Base-by-base conservation (phyloP, 768 basidiomycete genomes). In the Crepidotus variabilis region DNA sequence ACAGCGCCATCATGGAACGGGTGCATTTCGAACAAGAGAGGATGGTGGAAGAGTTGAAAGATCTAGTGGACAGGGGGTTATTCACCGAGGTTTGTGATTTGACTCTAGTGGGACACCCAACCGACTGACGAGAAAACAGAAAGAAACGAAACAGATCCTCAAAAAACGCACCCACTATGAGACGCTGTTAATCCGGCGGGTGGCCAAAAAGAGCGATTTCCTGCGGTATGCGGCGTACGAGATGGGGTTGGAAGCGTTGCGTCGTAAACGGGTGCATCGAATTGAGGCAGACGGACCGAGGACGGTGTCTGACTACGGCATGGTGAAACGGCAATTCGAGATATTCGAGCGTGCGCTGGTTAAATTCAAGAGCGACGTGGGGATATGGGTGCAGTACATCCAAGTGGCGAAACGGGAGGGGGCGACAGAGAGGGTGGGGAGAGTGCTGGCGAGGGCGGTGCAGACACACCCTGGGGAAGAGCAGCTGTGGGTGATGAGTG, bases 1-100 rank as follows among this genome's bases (percentile, higher is more conserved):
- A 43, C 18, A 5, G 39, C 13, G 39, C 39, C 11, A 71, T 21
- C 58, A 95, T 98, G 94, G 94, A 98, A 80, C 83, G 92, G 61
- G 94, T 96, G 0, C 90, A 96, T 57, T 95, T 88, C 64, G 86
- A 95, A 72, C 90, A 95, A 71, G 94, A 96, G 85, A 67, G 90
- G 83, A 95, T 94, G 86, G 90, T 96, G 83, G 83, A 87, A 48
- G 94, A 97, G 86, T 88, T 96, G 68, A 94, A 92, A 72, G 93
- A 95, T 72, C 78, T 96, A 10, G 85, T 89, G 57, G 83, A 93
- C 63, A 93, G 90, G 72, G 83, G 82, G 61, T 72, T 97, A 39
- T 96, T 98, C 69, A 88, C 89, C 0, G 77, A 85, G 72, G 90
- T 90, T 65, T 68, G 83, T 71, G 49, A 10, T 2, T 24, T 21